phyloP scores from a whole-genome alignment of 305 asterid genomes.

The Solanum hybrid region DNA sequence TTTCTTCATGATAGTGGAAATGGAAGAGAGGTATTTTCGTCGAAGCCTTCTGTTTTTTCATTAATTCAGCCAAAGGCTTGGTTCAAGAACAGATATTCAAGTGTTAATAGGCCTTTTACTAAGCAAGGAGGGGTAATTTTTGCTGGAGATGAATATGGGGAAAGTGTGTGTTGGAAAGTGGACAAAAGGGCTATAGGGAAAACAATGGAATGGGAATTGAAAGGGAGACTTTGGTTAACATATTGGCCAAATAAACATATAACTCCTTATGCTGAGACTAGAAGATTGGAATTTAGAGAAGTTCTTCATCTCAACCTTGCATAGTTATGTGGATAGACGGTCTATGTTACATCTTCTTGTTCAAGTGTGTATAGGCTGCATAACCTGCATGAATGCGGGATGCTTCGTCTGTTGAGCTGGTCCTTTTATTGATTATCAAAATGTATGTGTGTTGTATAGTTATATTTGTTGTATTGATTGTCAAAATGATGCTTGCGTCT shows the following conservation, averaged over 20 bases:
- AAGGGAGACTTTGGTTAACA: slow-evolving; percentile 77
- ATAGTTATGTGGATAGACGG: not conserved
- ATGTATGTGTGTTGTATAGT: not conserved
- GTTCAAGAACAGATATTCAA: slow-evolving; percentile 77
- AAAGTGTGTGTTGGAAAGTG: slow-evolving; percentile 68
- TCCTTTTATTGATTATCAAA: not conserved
- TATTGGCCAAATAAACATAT: slow-evolving; percentile 82
- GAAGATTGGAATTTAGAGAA: slow-evolving; percentile 62
- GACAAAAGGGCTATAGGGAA: slow-evolving; percentile 41
- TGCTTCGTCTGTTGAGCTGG: not conserved
- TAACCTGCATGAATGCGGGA: not conserved
- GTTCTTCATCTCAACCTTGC: slow-evolving; percentile 27
- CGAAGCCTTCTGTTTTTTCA: slow-evolving; percentile 61
- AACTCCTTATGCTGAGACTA: slow-evolving; percentile 60
- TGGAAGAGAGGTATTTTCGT: slow-evolving; percentile 76
- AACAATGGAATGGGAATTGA: slow-evolving; percentile 75
- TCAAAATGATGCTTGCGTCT: not conserved
- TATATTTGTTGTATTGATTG: not conserved
- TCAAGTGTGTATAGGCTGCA: not conserved
- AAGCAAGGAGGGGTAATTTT: slow-evolving; percentile 72
- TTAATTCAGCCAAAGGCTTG: slow-evolving; percentile 62
- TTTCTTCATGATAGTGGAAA: slow-evolving; percentile 60
- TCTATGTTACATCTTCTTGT: not conserved
- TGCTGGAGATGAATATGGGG: slow-evolving; percentile 91
- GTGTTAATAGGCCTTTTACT: slow-evolving; percentile 52